Evolutionary conservation across 805 yeast genomes (phyloP).

Genomic region (Ogataea kodamae): DNA sequence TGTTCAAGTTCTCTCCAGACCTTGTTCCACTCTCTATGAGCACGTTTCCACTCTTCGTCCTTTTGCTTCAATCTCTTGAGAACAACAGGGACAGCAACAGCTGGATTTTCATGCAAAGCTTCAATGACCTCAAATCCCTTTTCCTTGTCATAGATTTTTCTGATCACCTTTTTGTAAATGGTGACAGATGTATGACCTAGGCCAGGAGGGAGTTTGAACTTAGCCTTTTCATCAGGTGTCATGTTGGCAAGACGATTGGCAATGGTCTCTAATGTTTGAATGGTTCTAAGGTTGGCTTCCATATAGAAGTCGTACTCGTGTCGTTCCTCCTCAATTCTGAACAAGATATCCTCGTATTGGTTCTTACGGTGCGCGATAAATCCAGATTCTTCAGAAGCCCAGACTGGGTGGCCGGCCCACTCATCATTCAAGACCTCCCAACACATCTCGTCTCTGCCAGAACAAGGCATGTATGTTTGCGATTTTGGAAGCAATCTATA

Average conservation of each 20-base stretch:
- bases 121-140: constrained; percentile 95
- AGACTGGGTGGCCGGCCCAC: constrained; percentile 99
- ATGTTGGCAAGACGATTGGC: constrained; percentile 91
- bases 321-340: constrained; percentile 95
- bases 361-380: constrained; percentile 98
- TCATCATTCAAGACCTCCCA: constrained; percentile 98
- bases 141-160: constrained; percentile 90
- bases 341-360: constrained; percentile 93
- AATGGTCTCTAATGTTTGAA: constrained; percentile 91
- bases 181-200: constrained; percentile 88
- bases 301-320: constrained; percentile 95
- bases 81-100: constrained; percentile 91
- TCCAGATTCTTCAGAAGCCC: constrained; percentile 99
- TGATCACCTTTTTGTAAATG: constrained; percentile 87
- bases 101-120: constrained; percentile 93
- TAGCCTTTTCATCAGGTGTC: constrained; percentile 84
- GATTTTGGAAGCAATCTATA: constrained; percentile 89
- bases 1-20: constrained; percentile 99
- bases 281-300: constrained; percentile 92
- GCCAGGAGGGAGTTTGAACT: constrained; percentile 86
- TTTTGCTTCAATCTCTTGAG: constrained; percentile 91
- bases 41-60: constrained; percentile 98
- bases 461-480: constrained; percentile 94
- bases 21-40: constrained; percentile 98
- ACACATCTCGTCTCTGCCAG: constrained; percentile 98